A percentile compares a stretch with the other conserved stretches of the same genome.
phyloP scores from a whole-genome alignment of 257 asterid genomes.

The Salvia rosmarinus region DNA sequence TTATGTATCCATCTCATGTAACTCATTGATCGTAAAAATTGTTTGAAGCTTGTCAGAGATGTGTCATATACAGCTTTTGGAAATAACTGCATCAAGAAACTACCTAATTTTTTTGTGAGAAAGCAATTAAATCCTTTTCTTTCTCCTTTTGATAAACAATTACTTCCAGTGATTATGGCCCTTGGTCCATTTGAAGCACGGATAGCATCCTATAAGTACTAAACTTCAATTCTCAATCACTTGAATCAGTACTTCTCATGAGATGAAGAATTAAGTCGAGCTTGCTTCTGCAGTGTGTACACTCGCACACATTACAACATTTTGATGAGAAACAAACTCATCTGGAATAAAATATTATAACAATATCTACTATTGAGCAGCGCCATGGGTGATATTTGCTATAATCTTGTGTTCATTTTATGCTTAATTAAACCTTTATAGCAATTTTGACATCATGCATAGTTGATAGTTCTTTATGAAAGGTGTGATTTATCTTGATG shows the following conservation, averaged over 20 bases:
- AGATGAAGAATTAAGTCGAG: neutral
- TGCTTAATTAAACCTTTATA: slow-evolving; percentile 4
- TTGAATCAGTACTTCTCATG: neutral
- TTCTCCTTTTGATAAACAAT: neutral
- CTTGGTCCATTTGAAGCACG: slow-evolving; percentile 15
- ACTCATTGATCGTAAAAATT: neutral
- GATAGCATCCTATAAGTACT: neutral
- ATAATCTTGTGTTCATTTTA: neutral
- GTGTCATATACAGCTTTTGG: neutral
- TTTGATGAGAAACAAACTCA: neutral
- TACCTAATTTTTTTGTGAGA: neutral
- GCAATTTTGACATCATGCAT: neutral
- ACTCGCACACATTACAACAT: neutral
- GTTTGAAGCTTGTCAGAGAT: neutral
- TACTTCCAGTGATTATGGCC: neutral
- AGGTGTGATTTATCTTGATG: neutral
- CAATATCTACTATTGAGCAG: neutral
- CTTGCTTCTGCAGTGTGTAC: slow-evolving; percentile 6
- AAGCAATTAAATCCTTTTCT: neutral
- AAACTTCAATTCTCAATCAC: slow-evolving; percentile 6
- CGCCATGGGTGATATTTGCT: neutral
- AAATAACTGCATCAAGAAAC: neutral
- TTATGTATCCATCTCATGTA: slow-evolving; percentile 6
- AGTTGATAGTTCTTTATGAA: neutral
- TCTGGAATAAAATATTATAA: neutral